These are phyloP conservation scores for Physcomitrium patens DNA, from an alignment of 225 moss, liverwort and hornwort genomes.

Conservation along the genomic window DNA sequence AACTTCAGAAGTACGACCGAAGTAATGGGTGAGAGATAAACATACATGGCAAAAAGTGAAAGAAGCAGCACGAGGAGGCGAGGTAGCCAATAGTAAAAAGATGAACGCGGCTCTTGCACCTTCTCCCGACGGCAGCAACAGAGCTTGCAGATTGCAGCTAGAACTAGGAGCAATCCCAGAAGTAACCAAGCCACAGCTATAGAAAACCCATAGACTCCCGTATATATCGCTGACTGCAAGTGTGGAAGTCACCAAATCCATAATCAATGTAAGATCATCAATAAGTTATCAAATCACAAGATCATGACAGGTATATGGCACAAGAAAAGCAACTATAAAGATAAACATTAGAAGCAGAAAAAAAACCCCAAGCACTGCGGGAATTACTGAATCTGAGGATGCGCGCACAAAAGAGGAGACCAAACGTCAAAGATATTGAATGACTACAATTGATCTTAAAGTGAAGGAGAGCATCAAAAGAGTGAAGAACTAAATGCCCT, in stretches of 20 bases:
- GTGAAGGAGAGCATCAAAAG: neutral
- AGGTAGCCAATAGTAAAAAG: constrained; percentile 51
- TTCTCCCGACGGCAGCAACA: constrained; percentile 50
- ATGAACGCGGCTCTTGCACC: constrained; percentile 26
- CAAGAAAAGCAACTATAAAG: neutral
- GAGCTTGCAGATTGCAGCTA: constrained; percentile 53
- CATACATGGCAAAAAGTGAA: constrained; percentile 66
- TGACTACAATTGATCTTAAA: neutral
- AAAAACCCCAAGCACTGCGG: neutral
- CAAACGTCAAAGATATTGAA: neutral
- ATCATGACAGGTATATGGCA: neutral
- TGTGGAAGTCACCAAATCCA: neutral
- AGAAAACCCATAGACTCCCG: constrained; percentile 68
- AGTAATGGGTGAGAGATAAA: neutral
- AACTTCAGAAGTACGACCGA: accelerated
- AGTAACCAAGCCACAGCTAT: constrained; percentile 62
- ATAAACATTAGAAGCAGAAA: neutral
- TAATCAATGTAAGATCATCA: neutral
- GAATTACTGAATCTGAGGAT: too few relatives aligned
- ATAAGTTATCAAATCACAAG: neutral
- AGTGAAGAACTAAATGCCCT: constrained; percentile 10
- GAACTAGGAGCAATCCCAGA: constrained; percentile 48
- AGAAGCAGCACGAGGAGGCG: constrained; percentile 54
- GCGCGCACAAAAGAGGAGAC: neutral
- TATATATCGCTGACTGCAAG: constrained; percentile 70